These are phyloP conservation scores for Skeletonema grethae DNA, from an alignment of 108 stramenopile genomes.

Conservation along the genomic window DNA sequence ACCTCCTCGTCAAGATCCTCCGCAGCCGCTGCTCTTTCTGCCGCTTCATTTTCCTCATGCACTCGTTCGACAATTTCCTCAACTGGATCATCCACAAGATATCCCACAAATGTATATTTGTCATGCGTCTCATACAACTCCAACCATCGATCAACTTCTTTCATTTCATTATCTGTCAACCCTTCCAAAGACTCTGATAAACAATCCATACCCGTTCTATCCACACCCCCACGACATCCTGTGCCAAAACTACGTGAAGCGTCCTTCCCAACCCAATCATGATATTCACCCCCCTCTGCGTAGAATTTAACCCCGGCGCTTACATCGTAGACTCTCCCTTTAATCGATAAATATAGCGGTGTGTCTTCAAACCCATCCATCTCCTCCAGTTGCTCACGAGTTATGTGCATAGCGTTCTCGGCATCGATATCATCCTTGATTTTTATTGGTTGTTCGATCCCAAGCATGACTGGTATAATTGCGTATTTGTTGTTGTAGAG, in stretches of 20 bases:
- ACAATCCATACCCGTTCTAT: conserved; percentile 50
- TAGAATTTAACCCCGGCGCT: conserved; percentile 68
- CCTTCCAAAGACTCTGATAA: conserved; percentile 49
- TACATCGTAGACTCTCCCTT: conserved; percentile 83
- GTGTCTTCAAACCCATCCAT: conserved; percentile 58
- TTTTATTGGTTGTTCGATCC: conserved; percentile 48
- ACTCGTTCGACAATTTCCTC: conserved; percentile 39
- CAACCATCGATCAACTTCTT: conserved; percentile 77
- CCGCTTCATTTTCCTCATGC: conserved; percentile 12
- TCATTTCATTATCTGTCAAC: conserved; percentile 59
- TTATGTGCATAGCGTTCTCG: conserved; percentile 53
- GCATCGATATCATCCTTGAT: conserved; percentile 46
- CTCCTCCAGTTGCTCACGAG: conserved; percentile 65
- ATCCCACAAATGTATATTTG: conserved; percentile 75
- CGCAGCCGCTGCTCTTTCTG: background rate
- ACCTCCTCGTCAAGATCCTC: conserved; percentile 4
- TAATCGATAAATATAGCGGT: conserved; percentile 64
- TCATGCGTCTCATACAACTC: conserved; percentile 79
- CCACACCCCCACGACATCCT: conserved; percentile 61
- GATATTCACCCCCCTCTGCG: conserved; percentile 60
- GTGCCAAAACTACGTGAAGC: conserved; percentile 71
- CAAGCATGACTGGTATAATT: conserved; percentile 55
- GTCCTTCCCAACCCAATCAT: conserved; percentile 77
- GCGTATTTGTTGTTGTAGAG: conserved; percentile 54
- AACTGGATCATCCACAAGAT: conserved; percentile 44